Percentiles rank a stretch among this genome's conserved stretches.
These are phyloP conservation scores for Mentha longifolia DNA, from an alignment of 257 asterid species.

Conservation along the genomic window DNA sequence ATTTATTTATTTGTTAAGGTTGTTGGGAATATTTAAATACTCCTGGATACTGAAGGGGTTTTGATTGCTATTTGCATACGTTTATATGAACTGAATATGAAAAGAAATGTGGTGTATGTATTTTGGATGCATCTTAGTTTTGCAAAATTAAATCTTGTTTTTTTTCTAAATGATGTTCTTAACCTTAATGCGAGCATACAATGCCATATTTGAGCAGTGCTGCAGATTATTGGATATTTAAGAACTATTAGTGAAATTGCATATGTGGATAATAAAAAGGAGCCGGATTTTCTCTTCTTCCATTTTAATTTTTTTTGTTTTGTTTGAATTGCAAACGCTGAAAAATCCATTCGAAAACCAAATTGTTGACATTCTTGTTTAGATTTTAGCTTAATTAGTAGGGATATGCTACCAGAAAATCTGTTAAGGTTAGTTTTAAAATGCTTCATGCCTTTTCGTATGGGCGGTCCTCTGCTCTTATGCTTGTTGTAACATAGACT, in stretches of 20 bases:
- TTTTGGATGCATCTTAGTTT: neutral
- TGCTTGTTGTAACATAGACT: neutral
- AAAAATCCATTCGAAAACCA: neutral
- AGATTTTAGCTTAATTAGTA: neutral
- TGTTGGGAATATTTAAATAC: neutral
- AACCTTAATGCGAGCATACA: slow-evolving; percentile 12
- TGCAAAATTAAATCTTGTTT: slow-evolving; percentile 6
- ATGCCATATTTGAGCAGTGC: neutral
- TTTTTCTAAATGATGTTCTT: neutral
- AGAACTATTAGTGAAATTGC: slow-evolving; percentile 1
- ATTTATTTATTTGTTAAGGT: slow-evolving; percentile 10
- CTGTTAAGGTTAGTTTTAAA: neutral
- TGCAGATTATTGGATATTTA: neutral
- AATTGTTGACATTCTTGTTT: slow-evolving; percentile 1
- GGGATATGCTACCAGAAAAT: neutral
- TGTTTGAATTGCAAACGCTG: neutral
- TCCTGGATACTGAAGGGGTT: slow-evolving; percentile 9
- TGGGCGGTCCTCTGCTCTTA: neutral
- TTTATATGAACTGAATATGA: slow-evolving; percentile 23
- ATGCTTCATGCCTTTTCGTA: neutral
- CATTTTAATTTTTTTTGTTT: too few species aligned
- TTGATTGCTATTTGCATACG: neutral
- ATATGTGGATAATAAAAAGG: neutral
- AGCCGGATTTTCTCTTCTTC: neutral
- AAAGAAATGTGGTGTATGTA: slow-evolving; percentile 1